phyloP scores from a whole-genome alignment of 345 rosid species.

The Heritiera fomes region DNA sequence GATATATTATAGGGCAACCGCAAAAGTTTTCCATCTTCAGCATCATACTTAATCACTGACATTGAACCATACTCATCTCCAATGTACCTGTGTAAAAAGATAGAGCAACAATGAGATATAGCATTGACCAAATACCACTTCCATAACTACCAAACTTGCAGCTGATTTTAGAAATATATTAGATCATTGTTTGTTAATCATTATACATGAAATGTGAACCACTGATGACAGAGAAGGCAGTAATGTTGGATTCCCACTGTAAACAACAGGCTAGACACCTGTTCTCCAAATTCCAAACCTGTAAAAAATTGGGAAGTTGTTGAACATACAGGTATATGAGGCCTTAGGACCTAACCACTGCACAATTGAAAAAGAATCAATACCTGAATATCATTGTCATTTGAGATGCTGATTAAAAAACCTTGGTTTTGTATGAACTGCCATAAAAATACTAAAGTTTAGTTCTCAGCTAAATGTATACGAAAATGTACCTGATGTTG shows the following conservation, averaged over 20 bases:
- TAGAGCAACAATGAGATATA: constrained; percentile 18
- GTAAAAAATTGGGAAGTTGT: constrained; percentile 24
- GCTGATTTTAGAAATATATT: constrained; percentile 19
- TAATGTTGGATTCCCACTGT: constrained; percentile 62
- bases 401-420: constrained; percentile 51
- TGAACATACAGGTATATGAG: not conserved
- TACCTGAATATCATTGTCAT: constrained; percentile 68
- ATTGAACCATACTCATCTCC: constrained; percentile 60
- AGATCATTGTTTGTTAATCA: constrained; percentile 1
- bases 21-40: constrained; percentile 43
- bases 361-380: constrained; percentile 14
- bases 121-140: constrained; percentile 15
- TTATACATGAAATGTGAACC: constrained; percentile 66
- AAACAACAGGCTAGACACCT: constrained; percentile 44
- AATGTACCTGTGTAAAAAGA: constrained; percentile 41
- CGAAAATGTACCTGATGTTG: not conserved
- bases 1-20: constrained; percentile 54
- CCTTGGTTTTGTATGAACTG: constrained; percentile 74
- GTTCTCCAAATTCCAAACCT: constrained; percentile 71
- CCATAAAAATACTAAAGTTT: constrained; percentile 27
- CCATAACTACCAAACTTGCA: constrained; percentile 19
- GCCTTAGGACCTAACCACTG: not conserved
- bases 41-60: constrained; percentile 56
- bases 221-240: constrained; percentile 58
- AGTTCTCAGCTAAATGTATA: constrained; percentile 4